phyloP scores from a whole-genome alignment of 1,284 basidiomycete species.

The Austropuccinia psidii region DNA sequence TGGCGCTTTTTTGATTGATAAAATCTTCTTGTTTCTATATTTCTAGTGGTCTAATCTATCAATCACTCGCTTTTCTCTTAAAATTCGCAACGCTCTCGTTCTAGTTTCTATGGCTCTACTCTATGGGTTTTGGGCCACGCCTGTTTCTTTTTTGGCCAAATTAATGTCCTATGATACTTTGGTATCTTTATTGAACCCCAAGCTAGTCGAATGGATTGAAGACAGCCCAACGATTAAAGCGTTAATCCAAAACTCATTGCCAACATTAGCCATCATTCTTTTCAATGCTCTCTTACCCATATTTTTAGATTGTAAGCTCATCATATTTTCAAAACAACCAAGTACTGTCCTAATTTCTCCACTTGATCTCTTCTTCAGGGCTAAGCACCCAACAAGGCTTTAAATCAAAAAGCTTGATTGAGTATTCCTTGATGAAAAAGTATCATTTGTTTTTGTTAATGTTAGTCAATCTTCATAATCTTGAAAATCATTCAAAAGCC shows the following conservation, averaged over 20 bases:
- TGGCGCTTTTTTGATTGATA: not conserved
- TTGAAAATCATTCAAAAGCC: not conserved
- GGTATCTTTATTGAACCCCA: constrained; percentile 43
- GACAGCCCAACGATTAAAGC: constrained; percentile 43
- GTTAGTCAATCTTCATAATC: constrained; percentile 11
- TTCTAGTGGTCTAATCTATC: constrained; percentile 47
- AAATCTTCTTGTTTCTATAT: constrained; percentile 43
- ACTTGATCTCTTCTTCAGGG: not conserved
- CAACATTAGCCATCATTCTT: constrained; percentile 44
- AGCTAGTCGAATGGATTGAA: constrained; percentile 42
- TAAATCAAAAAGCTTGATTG: constrained; percentile 44
- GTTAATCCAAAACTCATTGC: constrained; percentile 46
- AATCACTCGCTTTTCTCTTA: constrained; percentile 42
- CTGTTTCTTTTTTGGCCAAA: constrained; percentile 44
- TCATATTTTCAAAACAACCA: constrained; percentile 31
- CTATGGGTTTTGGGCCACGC: constrained; percentile 45
- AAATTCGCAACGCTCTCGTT: constrained; percentile 44
- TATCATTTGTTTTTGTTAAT: constrained; percentile 41
- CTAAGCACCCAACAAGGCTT: constrained; percentile 41
- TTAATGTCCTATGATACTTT: constrained; percentile 45
- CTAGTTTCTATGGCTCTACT: constrained; percentile 43
- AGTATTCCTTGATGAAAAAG: constrained; percentile 46
- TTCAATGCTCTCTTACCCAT: constrained; percentile 47
- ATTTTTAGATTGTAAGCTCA: constrained; percentile 43
- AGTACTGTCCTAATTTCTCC: not conserved